Conservation (phyloP, 176 grass and related monocot genomes). For the Carex myosuroides region DNA sequence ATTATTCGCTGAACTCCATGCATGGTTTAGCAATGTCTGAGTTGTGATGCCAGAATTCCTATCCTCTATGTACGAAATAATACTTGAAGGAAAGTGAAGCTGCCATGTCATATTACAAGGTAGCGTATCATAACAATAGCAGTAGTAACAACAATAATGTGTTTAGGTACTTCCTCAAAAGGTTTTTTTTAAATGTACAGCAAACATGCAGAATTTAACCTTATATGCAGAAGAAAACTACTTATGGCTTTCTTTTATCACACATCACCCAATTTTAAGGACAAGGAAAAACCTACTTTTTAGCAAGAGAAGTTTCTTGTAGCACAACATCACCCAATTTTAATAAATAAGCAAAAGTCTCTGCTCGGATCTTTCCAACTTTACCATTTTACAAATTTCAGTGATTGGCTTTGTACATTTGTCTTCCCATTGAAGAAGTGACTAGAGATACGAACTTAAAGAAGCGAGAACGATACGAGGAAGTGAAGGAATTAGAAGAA, state of each 20-base stretch:
- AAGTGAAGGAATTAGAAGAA: background rate
- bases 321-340: background rate
- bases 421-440: background rate
- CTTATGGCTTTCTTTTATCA: background rate
- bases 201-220: background rate
- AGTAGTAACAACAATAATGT: background rate
- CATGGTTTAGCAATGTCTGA: slow-evolving; percentile 76
- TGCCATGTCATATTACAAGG: slow-evolving; percentile 19
- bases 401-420: background rate
- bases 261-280: background rate
- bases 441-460: background rate
- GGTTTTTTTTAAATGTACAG: background rate
- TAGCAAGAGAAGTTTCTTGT: background rate
- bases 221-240: background rate
- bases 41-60: slow-evolving; percentile 82
- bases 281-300: background rate
- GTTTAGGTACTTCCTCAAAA: background rate
- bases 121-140: background rate
- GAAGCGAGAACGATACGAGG: background rate
- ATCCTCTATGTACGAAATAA: slow-evolving; percentile 83
- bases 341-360: background rate
- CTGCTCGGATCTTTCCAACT: background rate
- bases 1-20: slow-evolving; percentile 68
- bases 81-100: slow-evolving; percentile 73
- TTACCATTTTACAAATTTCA: background rate